A percentile compares a stretch with the other conserved stretches of the same genome.
Conservation (phyloP, 768 basidiomycete species). For the Pleurotus eryngii region DNA sequence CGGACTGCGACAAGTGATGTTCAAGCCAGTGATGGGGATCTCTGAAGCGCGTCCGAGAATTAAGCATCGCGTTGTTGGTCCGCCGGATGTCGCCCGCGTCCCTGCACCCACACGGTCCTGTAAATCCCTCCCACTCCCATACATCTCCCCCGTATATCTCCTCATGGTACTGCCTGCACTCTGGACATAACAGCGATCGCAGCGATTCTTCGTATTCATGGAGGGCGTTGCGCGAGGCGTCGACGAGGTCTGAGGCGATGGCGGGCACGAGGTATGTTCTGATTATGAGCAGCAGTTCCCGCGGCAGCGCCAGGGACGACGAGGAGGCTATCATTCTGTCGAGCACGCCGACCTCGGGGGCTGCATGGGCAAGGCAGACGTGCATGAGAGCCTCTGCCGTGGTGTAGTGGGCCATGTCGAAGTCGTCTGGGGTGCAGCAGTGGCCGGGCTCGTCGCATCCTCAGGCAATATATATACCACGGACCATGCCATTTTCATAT, state of each 20-base stretch:
- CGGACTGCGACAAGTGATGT: conserved; percentile 36
- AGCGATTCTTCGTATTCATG: conserved; percentile 36
- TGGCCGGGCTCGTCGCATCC: not conserved
- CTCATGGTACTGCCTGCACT: conserved; percentile 48
- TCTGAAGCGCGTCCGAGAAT: conserved; percentile 27
- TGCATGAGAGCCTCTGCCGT: not conserved
- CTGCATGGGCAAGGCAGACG: conserved; percentile 4
- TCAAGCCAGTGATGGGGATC: conserved; percentile 46
- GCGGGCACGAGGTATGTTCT: conserved; percentile 43
- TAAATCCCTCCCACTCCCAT: conserved; percentile 53
- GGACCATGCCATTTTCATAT: no score
- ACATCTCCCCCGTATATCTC: conserved; percentile 52
- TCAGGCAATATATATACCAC: conserved; percentile 2
- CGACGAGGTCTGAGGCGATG: conserved; percentile 38
- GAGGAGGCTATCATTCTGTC: conserved; percentile 10
- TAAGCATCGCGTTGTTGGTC: not conserved
- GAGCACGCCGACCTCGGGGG: conserved; percentile 8
- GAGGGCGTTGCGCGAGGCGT: conserved; percentile 40
- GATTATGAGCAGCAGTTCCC: conserved; percentile 52
- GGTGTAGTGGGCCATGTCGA: not conserved
- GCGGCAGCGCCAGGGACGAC: conserved; percentile 31
- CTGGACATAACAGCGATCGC: conserved; percentile 40
- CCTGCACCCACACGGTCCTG: conserved; percentile 45
- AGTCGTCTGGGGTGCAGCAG: not conserved
- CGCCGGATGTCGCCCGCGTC: not conserved